A percentile compares a stretch with the other conserved stretches of the same genome.
Conservation (phyloP, 78 protist species). For the Dictyostelium firmibasis region DNA sequence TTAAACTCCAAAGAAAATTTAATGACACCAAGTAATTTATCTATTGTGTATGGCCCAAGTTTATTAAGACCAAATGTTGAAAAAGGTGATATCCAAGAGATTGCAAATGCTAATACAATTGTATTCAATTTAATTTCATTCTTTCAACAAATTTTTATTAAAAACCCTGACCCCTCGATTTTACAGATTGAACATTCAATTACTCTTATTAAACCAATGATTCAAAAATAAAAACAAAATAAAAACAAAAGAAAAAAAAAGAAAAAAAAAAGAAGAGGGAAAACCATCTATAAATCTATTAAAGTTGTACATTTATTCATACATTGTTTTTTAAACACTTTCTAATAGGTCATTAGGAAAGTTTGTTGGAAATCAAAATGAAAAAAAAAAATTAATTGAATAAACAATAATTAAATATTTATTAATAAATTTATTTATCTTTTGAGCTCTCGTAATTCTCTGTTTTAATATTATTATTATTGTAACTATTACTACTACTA, state of each 20-base stretch:
- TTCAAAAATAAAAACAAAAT: neutral
- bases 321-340: neutral
- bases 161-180: neutral
- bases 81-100: constrained; percentile 10
- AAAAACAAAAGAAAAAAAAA: neutral
- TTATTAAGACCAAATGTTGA: constrained; percentile 31
- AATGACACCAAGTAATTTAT: constrained; percentile 54
- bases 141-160: constrained; percentile 35
- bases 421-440: neutral
- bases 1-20: constrained; percentile 32
- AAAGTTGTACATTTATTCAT: neutral
- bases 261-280: neutral
- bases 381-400: neutral
- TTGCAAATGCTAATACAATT: constrained; percentile 56
- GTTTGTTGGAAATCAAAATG: neutral
- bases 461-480: neutral
- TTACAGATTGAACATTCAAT: neutral
- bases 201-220: neutral
- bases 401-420: neutral
- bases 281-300: too few relatives aligned
- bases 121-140: constrained; percentile 29
- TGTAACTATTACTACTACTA: too few relatives aligned
- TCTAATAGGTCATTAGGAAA: neutral
- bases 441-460: neutral
- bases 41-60: constrained; percentile 4